Conservation (phyloP, 2,329 filamentous ascomycete genomes). For the Alternaria alternata region DNA sequence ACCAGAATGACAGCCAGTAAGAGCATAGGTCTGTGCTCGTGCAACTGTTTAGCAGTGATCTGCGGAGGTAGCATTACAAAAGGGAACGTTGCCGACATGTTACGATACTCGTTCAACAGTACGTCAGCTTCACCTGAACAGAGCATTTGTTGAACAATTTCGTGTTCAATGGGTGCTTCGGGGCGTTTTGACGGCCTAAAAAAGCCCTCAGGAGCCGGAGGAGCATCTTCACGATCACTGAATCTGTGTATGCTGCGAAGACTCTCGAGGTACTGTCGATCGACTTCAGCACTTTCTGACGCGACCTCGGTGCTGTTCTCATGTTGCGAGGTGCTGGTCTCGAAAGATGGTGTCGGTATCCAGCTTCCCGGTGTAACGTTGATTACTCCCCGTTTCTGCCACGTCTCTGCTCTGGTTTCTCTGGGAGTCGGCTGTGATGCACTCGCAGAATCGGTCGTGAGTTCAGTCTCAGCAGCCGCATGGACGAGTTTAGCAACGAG, state of each 20-base stretch:
- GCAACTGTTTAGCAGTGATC: constrained; percentile 27
- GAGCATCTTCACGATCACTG: constrained; percentile 22
- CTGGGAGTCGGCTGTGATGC: not conserved
- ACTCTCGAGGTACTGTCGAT: constrained; percentile 35
- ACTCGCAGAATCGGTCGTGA: not conserved
- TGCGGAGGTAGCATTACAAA: constrained; percentile 37
- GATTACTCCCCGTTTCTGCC: constrained; percentile 1
- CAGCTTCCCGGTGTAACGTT: constrained; percentile 36
- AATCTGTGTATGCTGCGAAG: constrained; percentile 40
- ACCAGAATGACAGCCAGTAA: constrained; percentile 42
- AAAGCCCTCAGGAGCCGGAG: constrained; percentile 18
- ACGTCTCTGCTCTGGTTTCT: constrained; percentile 1
- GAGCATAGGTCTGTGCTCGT: constrained; percentile 41
- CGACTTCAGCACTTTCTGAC: constrained; percentile 23
- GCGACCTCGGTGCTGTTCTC: constrained; percentile 11
- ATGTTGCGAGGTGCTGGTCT: constrained; percentile 14
- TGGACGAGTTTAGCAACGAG: constrained; percentile 43
- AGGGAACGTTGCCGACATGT: constrained; percentile 41
- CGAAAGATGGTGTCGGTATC: constrained; percentile 37
- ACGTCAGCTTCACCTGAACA: constrained; percentile 35
- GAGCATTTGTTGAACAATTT: constrained; percentile 30
- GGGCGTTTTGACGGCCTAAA: constrained; percentile 26
- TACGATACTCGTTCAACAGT: constrained; percentile 36
- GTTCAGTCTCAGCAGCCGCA: constrained; percentile 11
- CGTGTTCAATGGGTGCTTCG: constrained; percentile 35